These are phyloP conservation scores for Peronospora belbahrii DNA, from an alignment of 352 stramenopile species.

Conservation along the genomic window DNA sequence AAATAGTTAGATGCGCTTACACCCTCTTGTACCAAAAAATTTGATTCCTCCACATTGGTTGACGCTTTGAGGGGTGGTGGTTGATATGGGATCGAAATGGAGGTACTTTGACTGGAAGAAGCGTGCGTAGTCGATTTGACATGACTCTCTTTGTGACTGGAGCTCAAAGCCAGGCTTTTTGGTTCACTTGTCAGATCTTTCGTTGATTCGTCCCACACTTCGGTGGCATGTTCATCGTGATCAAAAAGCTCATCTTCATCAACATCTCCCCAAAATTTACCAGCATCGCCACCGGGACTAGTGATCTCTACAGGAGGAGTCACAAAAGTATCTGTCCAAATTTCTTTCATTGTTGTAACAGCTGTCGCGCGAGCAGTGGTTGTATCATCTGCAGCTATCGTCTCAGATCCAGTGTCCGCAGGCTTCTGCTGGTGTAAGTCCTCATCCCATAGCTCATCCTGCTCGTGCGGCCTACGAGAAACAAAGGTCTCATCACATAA, in stretches of 20 bases:
- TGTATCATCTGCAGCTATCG: neutral
- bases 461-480: slow-evolving; percentile 5
- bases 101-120: slow-evolving; percentile 7
- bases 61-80: neutral
- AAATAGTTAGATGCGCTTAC: slow-evolving; percentile 1
- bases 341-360: slow-evolving; percentile 3
- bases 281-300: slow-evolving; percentile 28
- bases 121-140: neutral
- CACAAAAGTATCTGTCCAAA: slow-evolving; percentile 5
- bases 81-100: slow-evolving; percentile 8
- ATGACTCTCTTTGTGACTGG: slow-evolving; percentile 8
- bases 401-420: neutral
- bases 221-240: slow-evolving; percentile 42
- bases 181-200: slow-evolving; percentile 7
- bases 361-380: neutral
- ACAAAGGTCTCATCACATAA: neutral
- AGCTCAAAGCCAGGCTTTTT: slow-evolving; percentile 15
- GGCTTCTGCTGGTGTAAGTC: slow-evolving; percentile 12
- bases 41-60: neutral
- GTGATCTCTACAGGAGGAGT: slow-evolving; percentile 22
- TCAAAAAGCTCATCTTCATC: slow-evolving; percentile 54
- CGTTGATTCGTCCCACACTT: slow-evolving; percentile 31
- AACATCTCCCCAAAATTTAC: slow-evolving; percentile 59
- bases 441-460: slow-evolving; percentile 14
- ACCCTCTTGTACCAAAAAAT: neutral